Conservation (phyloP, 192 early-diverging fungal genomes). For the Linnemannia schmuckeri region DNA sequence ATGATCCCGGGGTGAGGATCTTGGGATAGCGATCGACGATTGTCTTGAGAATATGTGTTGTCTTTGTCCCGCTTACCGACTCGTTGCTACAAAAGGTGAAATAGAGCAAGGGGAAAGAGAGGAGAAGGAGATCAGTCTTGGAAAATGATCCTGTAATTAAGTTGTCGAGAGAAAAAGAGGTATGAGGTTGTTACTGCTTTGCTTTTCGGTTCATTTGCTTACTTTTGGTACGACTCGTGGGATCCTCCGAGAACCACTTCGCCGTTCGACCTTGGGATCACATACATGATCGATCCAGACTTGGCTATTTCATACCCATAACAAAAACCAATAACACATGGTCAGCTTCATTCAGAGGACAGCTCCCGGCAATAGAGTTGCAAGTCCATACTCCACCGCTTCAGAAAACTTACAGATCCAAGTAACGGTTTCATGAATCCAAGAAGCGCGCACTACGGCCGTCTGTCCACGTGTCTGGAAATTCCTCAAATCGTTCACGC, state of each 20-base stretch:
- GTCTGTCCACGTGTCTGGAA: slow-evolving; percentile 85
- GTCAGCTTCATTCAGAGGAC: neutral
- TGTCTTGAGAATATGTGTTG: slow-evolving; percentile 47
- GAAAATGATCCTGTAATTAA: neutral
- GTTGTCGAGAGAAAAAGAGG: neutral
- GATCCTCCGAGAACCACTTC: slow-evolving; percentile 85
- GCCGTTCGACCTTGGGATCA: slow-evolving; percentile 87
- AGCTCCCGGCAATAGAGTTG: neutral
- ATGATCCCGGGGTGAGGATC: slow-evolving; percentile 59
- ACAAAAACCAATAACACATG: neutral
- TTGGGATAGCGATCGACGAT: slow-evolving; percentile 57
- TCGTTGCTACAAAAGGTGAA: slow-evolving; percentile 43
- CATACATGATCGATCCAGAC: slow-evolving; percentile 71
- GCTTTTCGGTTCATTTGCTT: slow-evolving; percentile 21
- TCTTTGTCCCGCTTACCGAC: slow-evolving; percentile 36
- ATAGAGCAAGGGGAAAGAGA: neutral
- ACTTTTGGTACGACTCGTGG: slow-evolving; percentile 62
- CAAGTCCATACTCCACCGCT: neutral
- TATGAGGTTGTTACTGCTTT: neutral
- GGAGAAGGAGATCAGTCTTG: neutral
- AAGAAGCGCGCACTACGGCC: slow-evolving; percentile 77
- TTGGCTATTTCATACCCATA: slow-evolving; percentile 6
- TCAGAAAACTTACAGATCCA: slow-evolving; percentile 51
- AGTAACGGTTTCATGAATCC: slow-evolving; percentile 73
- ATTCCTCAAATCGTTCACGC: slow-evolving; percentile 75